Conservation (phyloP, 83 land plant genomes). For the Thuja plicata region DNA sequence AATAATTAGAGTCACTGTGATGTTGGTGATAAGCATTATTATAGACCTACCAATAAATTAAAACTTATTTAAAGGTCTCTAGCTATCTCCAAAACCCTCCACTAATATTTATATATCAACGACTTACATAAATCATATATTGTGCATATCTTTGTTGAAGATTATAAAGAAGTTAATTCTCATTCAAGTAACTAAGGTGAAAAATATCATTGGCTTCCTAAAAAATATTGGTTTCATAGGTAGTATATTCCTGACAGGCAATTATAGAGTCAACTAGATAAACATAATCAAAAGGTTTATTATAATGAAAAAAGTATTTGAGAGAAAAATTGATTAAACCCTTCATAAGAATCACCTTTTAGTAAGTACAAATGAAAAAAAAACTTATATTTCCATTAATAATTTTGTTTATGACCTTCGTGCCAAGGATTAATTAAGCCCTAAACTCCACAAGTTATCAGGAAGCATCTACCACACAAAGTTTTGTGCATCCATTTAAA, state of each 20-base stretch:
- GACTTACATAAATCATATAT: conserved; percentile 82
- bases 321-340: background rate
- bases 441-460: conserved; percentile 62
- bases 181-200: conserved; percentile 91
- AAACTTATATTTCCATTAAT: conserved; percentile 58
- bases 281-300: conserved; percentile 20
- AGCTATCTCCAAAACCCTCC: background rate
- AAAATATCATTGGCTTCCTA: conserved; percentile 87
- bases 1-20: background rate
- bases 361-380: background rate
- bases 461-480: conserved; percentile 73
- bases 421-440: conserved; percentile 53
- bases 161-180: conserved; percentile 90
- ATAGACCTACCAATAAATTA: too few relatives aligned
- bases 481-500: conserved; percentile 39
- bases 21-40: background rate
- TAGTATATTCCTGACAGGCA: conserved; percentile 39
- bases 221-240: conserved; percentile 84
- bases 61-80: background rate
- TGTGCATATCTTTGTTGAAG: conserved; percentile 56
- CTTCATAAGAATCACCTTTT: background rate
- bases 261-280: conserved; percentile 25
- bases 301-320: background rate
- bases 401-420: conserved; percentile 39
- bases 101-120: background rate